Evolutionary conservation across 257 asterid species (phyloP), one percentile per base, ranked within the genome.

Genomic region (Solanum ossicruentum): DNA sequence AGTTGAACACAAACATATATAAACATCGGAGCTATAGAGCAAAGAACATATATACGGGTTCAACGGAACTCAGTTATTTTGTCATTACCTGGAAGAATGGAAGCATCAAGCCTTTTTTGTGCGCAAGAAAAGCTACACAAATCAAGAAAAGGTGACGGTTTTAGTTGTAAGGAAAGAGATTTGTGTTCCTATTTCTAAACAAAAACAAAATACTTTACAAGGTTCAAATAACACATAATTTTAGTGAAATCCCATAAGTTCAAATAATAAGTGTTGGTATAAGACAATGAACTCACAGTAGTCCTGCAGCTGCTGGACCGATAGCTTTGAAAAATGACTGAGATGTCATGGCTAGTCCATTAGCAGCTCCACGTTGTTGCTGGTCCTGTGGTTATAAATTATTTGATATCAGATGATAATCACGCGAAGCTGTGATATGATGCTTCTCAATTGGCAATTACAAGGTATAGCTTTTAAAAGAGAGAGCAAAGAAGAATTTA

Each of bases 271-370:
- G 20, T 13, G 58, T 54, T 43, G 9, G 47, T 54, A 15, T 15
- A 84, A 85, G 51, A 16, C 78, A 81, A 87, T 88, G 12, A 75
- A 92, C 98, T 92, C 87, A 95, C 98, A 94, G 16, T 83, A 94
- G 85, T 82, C 98, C 98, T 26, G 95, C 98, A 20, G 88, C 95
- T 16, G 97, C 98, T 49, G 98, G 98, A 58, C 98, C 98, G 0
- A 89, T 80, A 36, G 96, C 91, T 91, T 95, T 95, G 52, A 89
- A 92, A 23, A 94, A 89, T 23, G 98, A 95, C 98, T 94, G 94
- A 43, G 91, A 91, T 8, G 98, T 86, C 97, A 95, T 91, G 86
- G 98, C 91, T 88, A 95, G 88, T 81, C 97, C 98, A 85, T 95
- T 94, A 87, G 98, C 98, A 87, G 92, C 92, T 85, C 98, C 98